These are phyloP conservation scores for Corallochytrium limacisporum DNA, from an alignment of 78 protist species.

Conservation along the genomic window DNA sequence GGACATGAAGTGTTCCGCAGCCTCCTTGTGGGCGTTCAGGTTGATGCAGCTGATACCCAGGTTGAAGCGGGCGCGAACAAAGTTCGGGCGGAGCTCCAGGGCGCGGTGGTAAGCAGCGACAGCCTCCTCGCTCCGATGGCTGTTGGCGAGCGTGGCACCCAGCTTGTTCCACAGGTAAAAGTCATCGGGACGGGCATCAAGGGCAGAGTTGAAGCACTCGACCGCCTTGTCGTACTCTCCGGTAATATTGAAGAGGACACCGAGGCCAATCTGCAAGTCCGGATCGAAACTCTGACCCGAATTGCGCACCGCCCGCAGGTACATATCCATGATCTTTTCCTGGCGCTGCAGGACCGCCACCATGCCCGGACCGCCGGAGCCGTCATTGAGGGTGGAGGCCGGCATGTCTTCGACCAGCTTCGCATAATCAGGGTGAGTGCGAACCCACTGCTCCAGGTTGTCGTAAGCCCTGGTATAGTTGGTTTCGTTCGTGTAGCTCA, in stretches of 20 bases:
- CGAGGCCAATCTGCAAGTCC: slow-evolving; percentile 64
- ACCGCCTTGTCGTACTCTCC: slow-evolving; percentile 66
- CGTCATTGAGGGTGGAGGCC: too few species aligned
- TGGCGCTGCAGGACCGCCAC: background rate
- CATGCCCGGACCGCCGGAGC: background rate
- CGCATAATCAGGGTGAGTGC: slow-evolving; percentile 19
- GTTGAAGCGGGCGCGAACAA: slow-evolving; percentile 68
- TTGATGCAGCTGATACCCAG: slow-evolving; percentile 67
- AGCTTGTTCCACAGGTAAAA: slow-evolving; percentile 75
- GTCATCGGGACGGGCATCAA: slow-evolving; percentile 13
- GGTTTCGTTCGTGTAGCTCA: slow-evolving; percentile 48
- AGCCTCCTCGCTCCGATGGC: slow-evolving; percentile 45
- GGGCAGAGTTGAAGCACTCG: slow-evolving; percentile 55
- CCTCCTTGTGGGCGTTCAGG: slow-evolving; percentile 30
- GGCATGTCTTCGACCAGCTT: background rate
- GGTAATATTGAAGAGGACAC: slow-evolving; percentile 55
- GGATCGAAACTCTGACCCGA: slow-evolving; percentile 7
- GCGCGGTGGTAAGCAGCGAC: slow-evolving; percentile 60
- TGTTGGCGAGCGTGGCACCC: slow-evolving; percentile 82
- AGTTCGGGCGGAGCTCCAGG: slow-evolving; percentile 61
- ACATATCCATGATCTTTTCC: background rate
- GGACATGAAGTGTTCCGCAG: slow-evolving; percentile 43
- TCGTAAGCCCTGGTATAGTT: slow-evolving; percentile 38
- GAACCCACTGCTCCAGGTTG: slow-evolving; percentile 46
- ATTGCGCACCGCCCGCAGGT: slow-evolving; percentile 32